Base-by-base conservation (phyloP, 2,329 filamentous ascomycete species). In the Phyllachora maydis region DNA sequence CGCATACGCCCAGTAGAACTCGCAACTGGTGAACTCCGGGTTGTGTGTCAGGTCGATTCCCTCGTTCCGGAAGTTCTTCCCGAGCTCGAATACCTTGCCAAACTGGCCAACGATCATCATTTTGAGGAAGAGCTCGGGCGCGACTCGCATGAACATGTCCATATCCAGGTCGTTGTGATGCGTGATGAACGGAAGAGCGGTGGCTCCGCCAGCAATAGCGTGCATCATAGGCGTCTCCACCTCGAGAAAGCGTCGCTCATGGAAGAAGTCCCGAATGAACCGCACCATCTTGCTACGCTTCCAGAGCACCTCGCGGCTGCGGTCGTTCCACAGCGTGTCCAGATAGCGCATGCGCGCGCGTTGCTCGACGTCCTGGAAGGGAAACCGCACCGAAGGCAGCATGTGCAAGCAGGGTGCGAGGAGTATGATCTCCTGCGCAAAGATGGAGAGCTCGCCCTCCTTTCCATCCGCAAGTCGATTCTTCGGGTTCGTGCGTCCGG, bases 191-290 rank as follows among this genome's bases (percentile, higher is more conserved):
- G 88, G 88, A 56, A 77, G 82, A 28, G 88, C 88, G 1, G 88
- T 95, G 16, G 88, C 88, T 43, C 88, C 88, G 36, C 88, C 90
- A 15, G 88, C 82, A 43, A 92, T 91, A 40, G 77, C 67, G 46
- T 92, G 90, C 65, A 98, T 83, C 68, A 95, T 93, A 4, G 88
- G 85, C 1, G 88, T 98, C 54, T 95, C 81, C 14, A 95, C 83
- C 47, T 93, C 83, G 26, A 82, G 60, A 48, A 98, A 98, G 39
- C 85, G 78, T 25, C 74, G 65, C 36, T 73, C 65, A 39, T 93
- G 78, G 37, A 98, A 79, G 60, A 74, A 98, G 38, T 67, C 65
- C 35, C 88, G 78, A 35, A 98, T 75, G 45, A 81, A 93, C 30
- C 66, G 70, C 43, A 91, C 68, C 41, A 95, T 83, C 64, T 79